These are phyloP conservation scores for Trametes cubensis DNA, from an alignment of 768 basidiomycete genomes.

Conservation along the genomic window DNA sequence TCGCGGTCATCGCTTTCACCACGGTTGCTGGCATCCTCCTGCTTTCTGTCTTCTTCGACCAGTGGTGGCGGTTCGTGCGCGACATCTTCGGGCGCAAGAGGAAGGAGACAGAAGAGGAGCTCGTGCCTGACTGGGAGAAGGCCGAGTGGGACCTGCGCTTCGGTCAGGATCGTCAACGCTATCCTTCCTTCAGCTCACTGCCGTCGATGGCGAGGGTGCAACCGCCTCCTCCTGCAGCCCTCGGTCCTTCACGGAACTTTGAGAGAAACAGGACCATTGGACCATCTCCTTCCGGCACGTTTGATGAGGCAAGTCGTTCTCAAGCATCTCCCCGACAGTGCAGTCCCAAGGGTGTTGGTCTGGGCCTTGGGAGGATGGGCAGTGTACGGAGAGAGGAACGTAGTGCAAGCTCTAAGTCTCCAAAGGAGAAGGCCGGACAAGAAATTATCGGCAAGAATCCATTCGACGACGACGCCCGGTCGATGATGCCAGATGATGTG, in stretches of 20 bases:
- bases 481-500: constrained; percentile 20
- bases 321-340: background rate
- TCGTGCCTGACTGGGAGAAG: constrained; percentile 67
- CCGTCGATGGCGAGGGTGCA: constrained; percentile 18
- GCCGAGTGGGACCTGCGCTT: constrained; percentile 56
- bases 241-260: background rate
- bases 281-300: background rate
- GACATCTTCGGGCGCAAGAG: constrained; percentile 48
- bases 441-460: constrained; percentile 2
- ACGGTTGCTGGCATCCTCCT: constrained; percentile 58
- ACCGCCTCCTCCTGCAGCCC: constrained; percentile 7
- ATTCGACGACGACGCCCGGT: constrained; percentile 10
- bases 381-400: background rate
- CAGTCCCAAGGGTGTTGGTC: constrained; percentile 2
- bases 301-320: background rate
- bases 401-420: too few species aligned
- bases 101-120: constrained; percentile 48
- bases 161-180: constrained; percentile 30
- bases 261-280: background rate
- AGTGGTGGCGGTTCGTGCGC: constrained; percentile 63
- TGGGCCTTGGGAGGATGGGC: constrained; percentile 8
- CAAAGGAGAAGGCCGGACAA: background rate
- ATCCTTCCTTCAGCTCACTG: constrained; percentile 34
- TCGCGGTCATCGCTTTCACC: constrained; percentile 64
- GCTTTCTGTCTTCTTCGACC: constrained; percentile 68